Percentiles rank a stretch among this genome's conserved stretches.
Evolutionary conservation across 495 filamentous ascomycete genomes (phyloP).

Genomic region (Podospora bellae-mahoneyi): DNA sequence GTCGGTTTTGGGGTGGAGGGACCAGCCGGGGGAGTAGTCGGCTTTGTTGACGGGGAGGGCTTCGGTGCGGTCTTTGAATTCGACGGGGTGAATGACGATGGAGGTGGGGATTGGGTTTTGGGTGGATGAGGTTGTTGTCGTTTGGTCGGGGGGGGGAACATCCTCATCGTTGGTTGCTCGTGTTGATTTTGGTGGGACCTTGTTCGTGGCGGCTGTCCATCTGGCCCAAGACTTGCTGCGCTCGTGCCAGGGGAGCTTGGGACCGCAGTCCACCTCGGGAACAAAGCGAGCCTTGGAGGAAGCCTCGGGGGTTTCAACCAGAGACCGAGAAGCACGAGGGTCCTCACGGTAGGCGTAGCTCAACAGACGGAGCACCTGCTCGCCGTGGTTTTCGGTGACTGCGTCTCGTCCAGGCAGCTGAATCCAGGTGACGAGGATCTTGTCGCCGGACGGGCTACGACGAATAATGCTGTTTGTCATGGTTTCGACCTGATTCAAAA

Average conservation of each 20-base stretch:
- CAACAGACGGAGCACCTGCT: conserved; percentile 45
- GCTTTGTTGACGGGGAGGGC: not conserved
- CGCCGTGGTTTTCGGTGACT: conserved; percentile 30
- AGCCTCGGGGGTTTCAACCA: conserved; percentile 13
- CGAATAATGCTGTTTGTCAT: conserved; percentile 44
- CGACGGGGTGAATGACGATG: conserved; percentile 19
- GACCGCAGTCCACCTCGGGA: conserved; percentile 20
- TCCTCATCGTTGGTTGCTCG: not conserved
- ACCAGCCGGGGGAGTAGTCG: conserved; percentile 27
- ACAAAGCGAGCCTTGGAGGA: conserved; percentile 27
- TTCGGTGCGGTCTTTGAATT: conserved; percentile 1
- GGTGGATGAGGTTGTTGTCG: not conserved
- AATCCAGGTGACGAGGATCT: conserved; percentile 42
- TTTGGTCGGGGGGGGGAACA: not conserved
- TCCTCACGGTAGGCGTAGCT: conserved; percentile 34
- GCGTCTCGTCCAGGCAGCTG: conserved; percentile 22
- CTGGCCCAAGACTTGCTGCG: conserved; percentile 41
- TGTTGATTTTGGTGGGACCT: too few relatives aligned
- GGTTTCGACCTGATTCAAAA: conserved; percentile 40
- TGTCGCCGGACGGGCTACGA: conserved; percentile 18
- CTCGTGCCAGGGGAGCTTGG: conserved; percentile 45
- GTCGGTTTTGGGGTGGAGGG: conserved; percentile 21
- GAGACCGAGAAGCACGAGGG: conserved; percentile 20
- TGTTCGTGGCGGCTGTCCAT: conserved; percentile 24
- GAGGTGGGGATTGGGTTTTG: conserved; percentile 11